These are phyloP conservation scores for Solanum pimpinellifolium DNA, from an alignment of 257 asterid genomes.

Conservation along the genomic window DNA sequence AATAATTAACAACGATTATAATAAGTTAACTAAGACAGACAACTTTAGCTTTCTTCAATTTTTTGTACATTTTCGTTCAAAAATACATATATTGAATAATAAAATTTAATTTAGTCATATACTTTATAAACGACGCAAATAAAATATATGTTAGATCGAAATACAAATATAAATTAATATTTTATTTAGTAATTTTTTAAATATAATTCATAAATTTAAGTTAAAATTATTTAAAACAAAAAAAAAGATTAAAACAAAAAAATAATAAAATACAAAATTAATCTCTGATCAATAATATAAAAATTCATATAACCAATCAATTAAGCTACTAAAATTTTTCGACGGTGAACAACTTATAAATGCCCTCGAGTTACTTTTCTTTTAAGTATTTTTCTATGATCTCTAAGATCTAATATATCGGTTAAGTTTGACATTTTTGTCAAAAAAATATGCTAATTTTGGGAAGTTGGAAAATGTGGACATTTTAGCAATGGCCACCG, in stretches of 20 bases:
- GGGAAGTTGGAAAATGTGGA: not conserved
- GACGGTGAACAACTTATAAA: not conserved
- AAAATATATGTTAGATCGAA: not conserved
- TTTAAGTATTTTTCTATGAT: not conserved
- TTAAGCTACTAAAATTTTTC: fast-evolving
- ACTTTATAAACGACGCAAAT: not conserved
- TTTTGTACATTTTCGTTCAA: not conserved
- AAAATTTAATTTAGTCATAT: not conserved
- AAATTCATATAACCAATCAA: fast-evolving
- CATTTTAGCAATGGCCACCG: not conserved
- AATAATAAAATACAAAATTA: fast-evolving
- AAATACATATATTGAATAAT: too few relatives aligned
- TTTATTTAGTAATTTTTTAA: too few relatives aligned
- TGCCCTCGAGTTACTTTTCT: not conserved
- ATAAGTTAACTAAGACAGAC: not conserved
- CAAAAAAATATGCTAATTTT: not conserved
- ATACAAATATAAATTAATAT: not conserved
- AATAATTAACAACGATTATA: too few relatives aligned
- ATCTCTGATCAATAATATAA: fast-evolving
- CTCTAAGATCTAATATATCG: not conserved
- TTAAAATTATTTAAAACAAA: too few relatives aligned
- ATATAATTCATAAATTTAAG: too few relatives aligned
- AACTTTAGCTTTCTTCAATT: not conserved
- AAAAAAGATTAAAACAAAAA: too few relatives aligned
- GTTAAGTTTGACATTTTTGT: not conserved